Percentiles rank a stretch among this genome's conserved stretches.
Conservation (phyloP, 73 alveolate genomes). For the Paramecium sexaurelia region DNA sequence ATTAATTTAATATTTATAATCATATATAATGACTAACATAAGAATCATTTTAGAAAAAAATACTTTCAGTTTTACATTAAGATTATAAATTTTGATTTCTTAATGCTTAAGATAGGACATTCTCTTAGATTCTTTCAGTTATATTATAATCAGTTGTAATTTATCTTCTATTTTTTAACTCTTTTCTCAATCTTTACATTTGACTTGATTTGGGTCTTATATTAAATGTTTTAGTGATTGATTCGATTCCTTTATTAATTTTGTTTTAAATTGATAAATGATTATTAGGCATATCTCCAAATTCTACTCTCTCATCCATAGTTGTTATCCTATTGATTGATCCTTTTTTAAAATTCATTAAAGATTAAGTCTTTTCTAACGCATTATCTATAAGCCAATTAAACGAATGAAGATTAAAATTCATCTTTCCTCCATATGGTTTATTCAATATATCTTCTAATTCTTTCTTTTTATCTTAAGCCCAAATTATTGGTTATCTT, state of each 20-base stretch:
- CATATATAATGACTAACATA: slow-evolving; percentile 37
- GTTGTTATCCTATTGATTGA: background rate
- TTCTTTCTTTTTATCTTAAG: background rate
- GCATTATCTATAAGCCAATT: slow-evolving; percentile 32
- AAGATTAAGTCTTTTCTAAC: background rate
- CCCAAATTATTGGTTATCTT: background rate
- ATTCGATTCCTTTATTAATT: background rate
- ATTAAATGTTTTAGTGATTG: background rate
- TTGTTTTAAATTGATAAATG: background rate
- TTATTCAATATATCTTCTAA: slow-evolving; percentile 25
- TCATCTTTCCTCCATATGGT: slow-evolving; percentile 38
- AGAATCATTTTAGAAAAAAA: background rate
- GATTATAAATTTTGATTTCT: background rate
- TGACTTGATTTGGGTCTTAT: background rate
- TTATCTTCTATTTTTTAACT: background rate
- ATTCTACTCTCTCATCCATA: background rate
- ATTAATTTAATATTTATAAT: background rate
- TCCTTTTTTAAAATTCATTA: background rate
- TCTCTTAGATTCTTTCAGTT: background rate
- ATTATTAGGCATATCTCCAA: background rate
- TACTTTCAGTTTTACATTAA: background rate
- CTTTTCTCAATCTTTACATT: background rate
- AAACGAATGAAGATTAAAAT: background rate
- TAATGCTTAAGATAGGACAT: background rate
- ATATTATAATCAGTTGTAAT: background rate